These are phyloP conservation scores for Buddleja alternifolia DNA, from an alignment of 257 asterid genomes.

Conservation along the genomic window DNA sequence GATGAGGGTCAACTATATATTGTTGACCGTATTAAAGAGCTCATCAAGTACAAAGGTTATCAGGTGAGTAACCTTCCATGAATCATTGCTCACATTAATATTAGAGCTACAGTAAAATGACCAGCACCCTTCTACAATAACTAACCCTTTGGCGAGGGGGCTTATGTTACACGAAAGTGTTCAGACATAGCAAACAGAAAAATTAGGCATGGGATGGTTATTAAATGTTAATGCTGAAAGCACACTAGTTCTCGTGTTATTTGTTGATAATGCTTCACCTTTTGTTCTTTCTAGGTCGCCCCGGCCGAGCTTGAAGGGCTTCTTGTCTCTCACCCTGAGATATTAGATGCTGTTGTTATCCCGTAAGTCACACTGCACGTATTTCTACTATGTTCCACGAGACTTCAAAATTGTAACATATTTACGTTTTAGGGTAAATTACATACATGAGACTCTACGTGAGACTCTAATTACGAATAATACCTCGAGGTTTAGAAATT, in stretches of 20 bases:
- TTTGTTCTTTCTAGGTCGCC: conserved; percentile 64
- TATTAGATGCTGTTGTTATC: conserved; percentile 89
- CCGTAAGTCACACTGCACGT: conserved; percentile 57
- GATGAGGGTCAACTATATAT: conserved; percentile 81
- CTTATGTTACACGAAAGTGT: too few relatives aligned
- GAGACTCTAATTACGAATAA: too few relatives aligned
- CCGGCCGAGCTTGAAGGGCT: conserved; percentile 99
- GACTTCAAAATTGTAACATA: background rate
- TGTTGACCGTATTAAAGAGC: conserved; percentile 94
- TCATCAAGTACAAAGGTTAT: conserved; percentile 89
- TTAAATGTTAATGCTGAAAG: background rate
- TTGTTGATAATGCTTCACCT: background rate
- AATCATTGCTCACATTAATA: too few relatives aligned
- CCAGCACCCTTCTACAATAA: too few relatives aligned
- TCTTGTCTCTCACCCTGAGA: conserved; percentile 90
- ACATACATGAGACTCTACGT: too few relatives aligned
- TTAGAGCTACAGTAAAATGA: too few relatives aligned
- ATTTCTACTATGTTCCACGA: background rate
- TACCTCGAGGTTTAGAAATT: too few relatives aligned
- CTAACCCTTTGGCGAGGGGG: too few relatives aligned
- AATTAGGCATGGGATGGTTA: background rate
- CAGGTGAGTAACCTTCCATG: conserved; percentile 53
- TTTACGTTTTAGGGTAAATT: background rate
- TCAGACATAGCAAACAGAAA: background rate
- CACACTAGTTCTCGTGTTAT: background rate